Conservation (phyloP, 768 basidiomycete genomes). For the Tricholoma matsutake region DNA sequence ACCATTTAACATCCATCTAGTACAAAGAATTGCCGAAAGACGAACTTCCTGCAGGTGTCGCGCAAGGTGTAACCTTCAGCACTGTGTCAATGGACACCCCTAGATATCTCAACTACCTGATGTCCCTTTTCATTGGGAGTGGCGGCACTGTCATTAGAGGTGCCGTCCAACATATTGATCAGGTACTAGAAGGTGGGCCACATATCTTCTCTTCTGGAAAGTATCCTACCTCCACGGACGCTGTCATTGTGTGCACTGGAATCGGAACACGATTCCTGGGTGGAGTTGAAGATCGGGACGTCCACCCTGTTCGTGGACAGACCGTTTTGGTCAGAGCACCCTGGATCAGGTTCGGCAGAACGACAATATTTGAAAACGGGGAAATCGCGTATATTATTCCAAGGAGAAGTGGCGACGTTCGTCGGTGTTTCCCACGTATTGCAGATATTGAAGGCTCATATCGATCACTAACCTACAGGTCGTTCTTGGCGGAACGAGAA, state of each 20-base stretch:
- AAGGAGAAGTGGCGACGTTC: constrained; percentile 52
- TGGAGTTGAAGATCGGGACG: constrained; percentile 73
- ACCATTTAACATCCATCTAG: constrained; percentile 21
- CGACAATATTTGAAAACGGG: constrained; percentile 38
- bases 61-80: constrained; percentile 54
- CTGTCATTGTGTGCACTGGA: constrained; percentile 69
- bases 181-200: constrained; percentile 63
- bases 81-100: constrained; percentile 73
- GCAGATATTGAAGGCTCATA: neutral
- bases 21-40: constrained; percentile 32
- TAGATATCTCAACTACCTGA: constrained; percentile 67
- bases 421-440: constrained; percentile 1
- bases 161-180: constrained; percentile 63
- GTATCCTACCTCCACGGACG: constrained; percentile 38
- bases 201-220: constrained; percentile 25
- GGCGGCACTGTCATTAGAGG: constrained; percentile 65
- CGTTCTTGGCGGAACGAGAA: constrained; percentile 62
- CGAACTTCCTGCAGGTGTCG: constrained; percentile 31
- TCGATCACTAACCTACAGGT: constrained; percentile 25
- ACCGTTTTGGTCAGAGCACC: constrained; percentile 75
- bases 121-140: constrained; percentile 53
- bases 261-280: constrained; percentile 72
- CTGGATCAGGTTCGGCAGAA: constrained; percentile 55
- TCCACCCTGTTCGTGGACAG: constrained; percentile 83
- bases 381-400: constrained; percentile 65